phyloP scores from a whole-genome alignment of 768 basidiomycete genomes.

The Lentinula boryana region DNA sequence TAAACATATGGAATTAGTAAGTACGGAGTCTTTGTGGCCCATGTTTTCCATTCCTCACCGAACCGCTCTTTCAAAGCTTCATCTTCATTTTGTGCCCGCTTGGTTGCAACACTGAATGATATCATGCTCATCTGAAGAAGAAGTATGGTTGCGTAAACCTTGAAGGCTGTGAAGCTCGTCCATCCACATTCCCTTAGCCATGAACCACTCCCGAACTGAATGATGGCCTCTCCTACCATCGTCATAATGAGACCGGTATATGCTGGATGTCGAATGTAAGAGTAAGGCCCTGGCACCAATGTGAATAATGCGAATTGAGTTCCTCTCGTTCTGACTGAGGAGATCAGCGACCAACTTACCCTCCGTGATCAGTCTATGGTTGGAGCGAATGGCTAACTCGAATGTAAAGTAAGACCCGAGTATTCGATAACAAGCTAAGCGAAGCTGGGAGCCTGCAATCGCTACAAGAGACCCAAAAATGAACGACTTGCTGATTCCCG shows the following conservation, averaged over 20 bases:
- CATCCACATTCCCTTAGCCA: slow-evolving; percentile 9
- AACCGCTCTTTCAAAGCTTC: slow-evolving; percentile 27
- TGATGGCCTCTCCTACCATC: background rate
- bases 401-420: slow-evolving; percentile 20
- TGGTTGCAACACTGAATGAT: background rate
- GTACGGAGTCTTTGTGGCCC: slow-evolving; percentile 28
- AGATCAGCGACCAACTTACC: background rate
- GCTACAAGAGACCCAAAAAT: background rate
- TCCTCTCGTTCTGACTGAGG: background rate
- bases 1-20: slow-evolving; percentile 33
- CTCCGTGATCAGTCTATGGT: slow-evolving; percentile 17
- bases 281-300: slow-evolving; percentile 15
- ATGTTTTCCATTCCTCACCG: slow-evolving; percentile 29
- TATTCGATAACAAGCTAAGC: slow-evolving; percentile 13
- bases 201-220: slow-evolving; percentile 1
- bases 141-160: background rate
- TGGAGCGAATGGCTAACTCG: slow-evolving; percentile 12
- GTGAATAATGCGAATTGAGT: background rate
- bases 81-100: slow-evolving; percentile 21
- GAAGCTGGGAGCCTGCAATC: background rate
- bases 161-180: background rate
- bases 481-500: background rate
- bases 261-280: slow-evolving; percentile 18
- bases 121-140: background rate
- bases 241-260: slow-evolving; percentile 11